Conservation (phyloP, 768 basidiomycete genomes). For the Rhodosporidiobolus sp. region DNA sequence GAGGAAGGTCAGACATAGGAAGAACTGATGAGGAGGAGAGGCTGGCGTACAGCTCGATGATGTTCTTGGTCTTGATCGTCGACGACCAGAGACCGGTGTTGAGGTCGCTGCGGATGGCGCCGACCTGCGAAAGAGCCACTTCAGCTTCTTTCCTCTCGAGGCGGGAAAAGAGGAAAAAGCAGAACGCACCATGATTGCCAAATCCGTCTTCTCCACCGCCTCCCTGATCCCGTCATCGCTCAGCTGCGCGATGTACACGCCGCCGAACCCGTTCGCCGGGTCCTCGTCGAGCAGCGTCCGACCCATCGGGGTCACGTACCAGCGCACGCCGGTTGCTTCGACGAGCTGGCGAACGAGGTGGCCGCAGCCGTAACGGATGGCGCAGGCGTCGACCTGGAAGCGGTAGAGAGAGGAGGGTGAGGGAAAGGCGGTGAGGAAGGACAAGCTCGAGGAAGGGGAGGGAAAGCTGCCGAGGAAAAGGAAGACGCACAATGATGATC, state of each 20-base stretch:
- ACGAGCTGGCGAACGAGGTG: constrained; percentile 64
- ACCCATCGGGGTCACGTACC: constrained; percentile 52
- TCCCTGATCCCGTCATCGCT: constrained; percentile 64
- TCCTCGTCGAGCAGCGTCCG: constrained; percentile 66
- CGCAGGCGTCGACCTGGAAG: constrained; percentile 65
- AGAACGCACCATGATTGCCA: constrained; percentile 70
- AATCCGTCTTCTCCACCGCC: constrained; percentile 68
- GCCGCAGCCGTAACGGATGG: constrained; percentile 65
- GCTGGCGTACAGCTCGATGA: constrained; percentile 24
- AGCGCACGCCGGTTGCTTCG: constrained; percentile 58
- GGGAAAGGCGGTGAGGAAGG: no score
- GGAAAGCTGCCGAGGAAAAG: neutral
- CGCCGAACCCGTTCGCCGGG: constrained; percentile 66
- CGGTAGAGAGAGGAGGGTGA: neutral
- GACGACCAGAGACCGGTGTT: constrained; percentile 79
- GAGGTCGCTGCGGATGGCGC: constrained; percentile 60
- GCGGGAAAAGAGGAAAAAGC: neutral
- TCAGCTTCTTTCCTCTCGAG: constrained; percentile 49
- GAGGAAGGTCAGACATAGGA: neutral
- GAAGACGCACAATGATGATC: constrained; percentile 59
- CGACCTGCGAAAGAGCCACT: constrained; percentile 52
- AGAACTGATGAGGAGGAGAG: neutral
- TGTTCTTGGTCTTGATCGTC: constrained; percentile 26
- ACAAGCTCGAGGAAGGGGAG: neutral
- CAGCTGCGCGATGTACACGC: constrained; percentile 69